A percentile compares a stretch with the other conserved stretches of the same genome.
phyloP scores from a whole-genome alignment of 257 asterid species.

The Salvia splendens region DNA sequence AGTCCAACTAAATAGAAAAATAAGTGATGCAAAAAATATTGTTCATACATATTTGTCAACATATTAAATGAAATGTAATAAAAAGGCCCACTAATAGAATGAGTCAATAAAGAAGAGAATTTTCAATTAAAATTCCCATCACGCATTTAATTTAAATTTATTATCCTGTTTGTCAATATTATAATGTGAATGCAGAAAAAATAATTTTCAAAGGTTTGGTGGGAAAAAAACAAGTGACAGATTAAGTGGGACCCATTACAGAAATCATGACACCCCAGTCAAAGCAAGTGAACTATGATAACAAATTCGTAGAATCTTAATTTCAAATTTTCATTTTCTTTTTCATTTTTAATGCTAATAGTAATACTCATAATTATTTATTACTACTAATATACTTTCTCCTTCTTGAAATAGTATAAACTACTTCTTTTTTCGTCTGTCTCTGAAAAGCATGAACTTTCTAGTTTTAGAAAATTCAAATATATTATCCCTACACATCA shows the following conservation, averaged over 20 bases:
- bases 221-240: constrained; percentile 13
- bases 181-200: constrained; percentile 31
- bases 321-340: background rate
- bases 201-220: constrained; percentile 28
- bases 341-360: background rate
- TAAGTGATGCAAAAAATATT: background rate
- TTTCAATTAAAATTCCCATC: constrained; percentile 22
- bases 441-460: too few relatives aligned
- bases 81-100: constrained; percentile 32
- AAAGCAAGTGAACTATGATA: constrained; percentile 35
- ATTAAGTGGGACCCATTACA: constrained; percentile 24
- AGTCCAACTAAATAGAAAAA: background rate
- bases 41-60: background rate
- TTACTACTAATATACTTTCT: too few relatives aligned
- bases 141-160: background rate
- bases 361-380: too few relatives aligned
- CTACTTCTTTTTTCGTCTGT: too few relatives aligned
- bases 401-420: too few relatives aligned
- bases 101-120: background rate
- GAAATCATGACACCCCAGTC: constrained; percentile 31
- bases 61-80: background rate
- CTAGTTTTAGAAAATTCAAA: too few relatives aligned
- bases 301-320: background rate
- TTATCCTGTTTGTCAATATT: constrained; percentile 17
- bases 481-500: too few relatives aligned